Evolutionary conservation across 352 stramenopile species (phyloP), one percentile per base, ranked within the genome.

Genomic region (Pythium coloratum): DNA sequence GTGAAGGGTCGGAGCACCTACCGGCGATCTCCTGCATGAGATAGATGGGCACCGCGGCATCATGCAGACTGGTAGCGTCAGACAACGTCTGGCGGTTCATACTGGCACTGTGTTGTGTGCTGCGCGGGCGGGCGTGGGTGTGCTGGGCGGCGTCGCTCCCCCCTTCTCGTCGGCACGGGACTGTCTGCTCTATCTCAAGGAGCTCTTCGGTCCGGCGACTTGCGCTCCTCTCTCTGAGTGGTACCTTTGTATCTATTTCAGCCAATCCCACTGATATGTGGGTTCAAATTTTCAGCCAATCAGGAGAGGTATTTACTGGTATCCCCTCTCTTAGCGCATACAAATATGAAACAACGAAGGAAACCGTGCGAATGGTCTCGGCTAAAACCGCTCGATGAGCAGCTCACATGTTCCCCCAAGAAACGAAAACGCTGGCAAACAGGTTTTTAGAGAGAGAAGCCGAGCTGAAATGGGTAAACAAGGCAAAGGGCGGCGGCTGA

Each of bases 11-110:
- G 18, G 1, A 4, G 3, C 40, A 84, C 82, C 57, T 74, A 94
- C 88, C 78, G 10, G 82, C 79, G 47, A 94, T 93, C 69, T 95
- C 80, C 66, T 92, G 82, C 84, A 95, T 91, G 54, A 95, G 76
- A 51, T 95, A 95, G 44, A 88, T 77, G 42, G 88, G 81, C 67
- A 94, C 88, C 36, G 85, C 76, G 2, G 81, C 88, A 62, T 95
- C 88, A 61, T 95, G 88, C 13, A 95, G 75, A 69, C 81, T 95
- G 65, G 88, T 94, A 66, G 82, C 85, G 71, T 95, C 88, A 10
- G 84, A 81, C 59, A 95, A 70, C 54, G 81, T 68, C 74, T 93
- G 84, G 49, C 88, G 80, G 70, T 93, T 94, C 87, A 95, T 95
- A 12, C 53, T 73, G 55, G 12, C 12, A 20, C 56, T 7, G 16